These are phyloP conservation scores for Monilinia polystroma DNA, from an alignment of 2,329 filamentous ascomycete species.

Conservation along the genomic window DNA sequence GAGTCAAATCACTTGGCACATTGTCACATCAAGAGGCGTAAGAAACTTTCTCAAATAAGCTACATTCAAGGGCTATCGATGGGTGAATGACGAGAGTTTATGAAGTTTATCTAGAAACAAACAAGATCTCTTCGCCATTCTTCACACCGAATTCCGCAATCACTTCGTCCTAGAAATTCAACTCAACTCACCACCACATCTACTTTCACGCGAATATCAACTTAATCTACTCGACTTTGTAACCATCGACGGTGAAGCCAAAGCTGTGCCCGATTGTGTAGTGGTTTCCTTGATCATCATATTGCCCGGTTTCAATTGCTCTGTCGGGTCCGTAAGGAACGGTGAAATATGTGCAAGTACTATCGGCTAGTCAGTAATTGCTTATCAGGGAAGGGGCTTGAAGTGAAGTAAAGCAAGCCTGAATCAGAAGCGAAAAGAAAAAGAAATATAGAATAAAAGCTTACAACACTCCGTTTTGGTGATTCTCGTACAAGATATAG, in stretches of 20 bases:
- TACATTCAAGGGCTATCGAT: neutral
- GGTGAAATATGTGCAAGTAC: conserved; percentile 44
- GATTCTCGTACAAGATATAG: conserved; percentile 43
- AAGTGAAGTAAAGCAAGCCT: neutral
- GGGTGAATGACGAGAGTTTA: neutral
- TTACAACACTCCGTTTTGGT: conserved; percentile 39
- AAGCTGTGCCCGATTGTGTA: conserved; percentile 32
- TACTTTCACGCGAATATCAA: neutral
- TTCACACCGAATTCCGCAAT: neutral
- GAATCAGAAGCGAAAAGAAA: neutral
- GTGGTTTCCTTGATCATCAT: conserved; percentile 25
- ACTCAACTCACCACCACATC: neutral
- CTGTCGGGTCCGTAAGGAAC: conserved; percentile 34
- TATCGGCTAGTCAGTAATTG: conserved; percentile 5
- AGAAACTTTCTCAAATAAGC: too few species aligned
- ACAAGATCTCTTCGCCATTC: neutral
- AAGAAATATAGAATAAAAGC: neutral
- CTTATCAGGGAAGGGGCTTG: neutral
- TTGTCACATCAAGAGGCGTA: neutral
- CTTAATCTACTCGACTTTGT: neutral
- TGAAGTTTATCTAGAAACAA: neutral
- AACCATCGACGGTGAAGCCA: conserved; percentile 23
- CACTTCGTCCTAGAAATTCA: neutral
- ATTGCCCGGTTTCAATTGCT: conserved; percentile 31
- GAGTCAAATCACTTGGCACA: neutral